phyloP scores from a whole-genome alignment of 345 rosid genomes.

The Alliaria petiolata region DNA sequence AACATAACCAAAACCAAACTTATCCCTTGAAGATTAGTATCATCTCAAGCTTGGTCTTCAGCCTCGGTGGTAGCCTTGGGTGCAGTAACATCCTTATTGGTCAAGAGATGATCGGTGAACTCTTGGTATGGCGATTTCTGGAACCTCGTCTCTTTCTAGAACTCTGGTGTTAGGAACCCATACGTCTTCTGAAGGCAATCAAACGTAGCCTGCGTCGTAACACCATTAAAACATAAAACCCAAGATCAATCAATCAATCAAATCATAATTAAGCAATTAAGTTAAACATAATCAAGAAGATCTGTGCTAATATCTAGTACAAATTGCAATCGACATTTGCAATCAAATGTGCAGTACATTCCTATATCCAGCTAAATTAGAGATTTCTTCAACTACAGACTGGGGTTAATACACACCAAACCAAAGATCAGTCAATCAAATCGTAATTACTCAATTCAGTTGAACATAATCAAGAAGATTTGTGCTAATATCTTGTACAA shows the following conservation, averaged over 20 bases:
- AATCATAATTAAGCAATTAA: not conserved
- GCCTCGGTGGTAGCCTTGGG: not conserved
- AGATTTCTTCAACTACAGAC: too few species aligned
- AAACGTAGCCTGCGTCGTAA: slow-evolving; percentile 44
- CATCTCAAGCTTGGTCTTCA: slow-evolving; percentile 14
- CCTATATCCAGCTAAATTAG: too few species aligned
- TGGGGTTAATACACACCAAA: too few species aligned
- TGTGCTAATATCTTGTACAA: too few species aligned
- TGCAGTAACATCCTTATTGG: slow-evolving; percentile 14
- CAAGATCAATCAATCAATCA: not conserved
- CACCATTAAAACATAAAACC: not conserved
- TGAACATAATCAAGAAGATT: too few species aligned
- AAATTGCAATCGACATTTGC: not conserved
- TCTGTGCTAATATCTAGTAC: not conserved
- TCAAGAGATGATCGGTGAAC: slow-evolving; percentile 50
- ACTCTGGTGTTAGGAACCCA: slow-evolving; percentile 76
- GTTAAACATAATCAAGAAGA: not conserved
- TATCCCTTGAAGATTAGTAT: not conserved
- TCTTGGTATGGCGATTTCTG: slow-evolving; percentile 58
- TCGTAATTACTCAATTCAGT: too few species aligned
- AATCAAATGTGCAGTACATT: not conserved
- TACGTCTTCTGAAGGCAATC: slow-evolving; percentile 68
- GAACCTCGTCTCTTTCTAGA: slow-evolving; percentile 66
- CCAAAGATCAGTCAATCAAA: too few species aligned
- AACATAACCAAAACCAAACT: not conserved